Base-by-base conservation (phyloP, 805 yeast genomes). In the Candida wancherniae region DNA sequence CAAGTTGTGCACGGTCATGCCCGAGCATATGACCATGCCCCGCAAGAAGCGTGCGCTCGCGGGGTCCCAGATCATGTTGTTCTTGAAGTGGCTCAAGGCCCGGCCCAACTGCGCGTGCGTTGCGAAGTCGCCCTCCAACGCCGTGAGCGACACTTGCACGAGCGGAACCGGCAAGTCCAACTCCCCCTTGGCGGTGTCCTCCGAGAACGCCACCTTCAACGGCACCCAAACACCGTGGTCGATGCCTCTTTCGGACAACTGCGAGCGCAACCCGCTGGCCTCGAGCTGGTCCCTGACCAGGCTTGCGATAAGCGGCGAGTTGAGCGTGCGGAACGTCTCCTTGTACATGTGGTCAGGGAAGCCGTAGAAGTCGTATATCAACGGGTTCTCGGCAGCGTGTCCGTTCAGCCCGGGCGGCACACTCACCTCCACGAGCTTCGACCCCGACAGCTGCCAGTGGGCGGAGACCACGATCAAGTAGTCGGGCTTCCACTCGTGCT, bases 191-290 rank as follows among this genome's bases (percentile, higher is more conserved):
- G 3, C 6, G 16, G 10, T 8, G 9, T 12, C 11, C 21, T 18
- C 24, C 3, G 28, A 22, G 35, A 83, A 81, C 6, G 84, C 85
- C 15, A 80, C 82, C 47, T 80, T 76, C 37, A 79, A 65, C 1
- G 90, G 90, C 5, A 80, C 87, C 86, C 90, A 84, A 6, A 68
- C 79, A 5, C 94, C 94, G 57, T 84, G 94, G 50, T 84, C 94
- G 14, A 84, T 55, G 7, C 92, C 92, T 34, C 92, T 61, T n/a
- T 58, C 50, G 0, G 70, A 62, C 7, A 73, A 37, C 16, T 57
- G 54, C 0, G 77, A 55, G 3, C 58, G 44, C 29, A 79, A 60
- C 0, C 79, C 81, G 14, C 53, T 40, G 5, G 49, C 43, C 9
- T 45, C 42, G 13, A 82, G 57, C 2, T 64, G 51, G 2, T 58